phyloP scores from a whole-genome alignment of 2,329 filamentous ascomycete genomes.

The Ophiostoma pallidulum region DNA sequence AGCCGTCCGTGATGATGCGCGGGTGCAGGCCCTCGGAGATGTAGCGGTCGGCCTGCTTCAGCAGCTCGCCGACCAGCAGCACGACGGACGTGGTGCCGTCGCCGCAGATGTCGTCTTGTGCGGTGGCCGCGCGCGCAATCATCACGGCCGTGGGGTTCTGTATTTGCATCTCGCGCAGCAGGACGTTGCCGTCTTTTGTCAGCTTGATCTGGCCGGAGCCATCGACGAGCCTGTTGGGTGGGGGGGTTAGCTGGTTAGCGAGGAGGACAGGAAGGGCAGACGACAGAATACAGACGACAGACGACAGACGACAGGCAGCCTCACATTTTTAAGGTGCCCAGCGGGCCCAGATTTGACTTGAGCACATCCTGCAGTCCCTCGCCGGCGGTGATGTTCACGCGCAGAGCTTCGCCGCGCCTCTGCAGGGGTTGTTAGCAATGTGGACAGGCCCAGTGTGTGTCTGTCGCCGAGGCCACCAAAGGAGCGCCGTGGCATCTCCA shows the following conservation, averaged over 20 bases:
- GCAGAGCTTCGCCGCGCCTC: slow-evolving; percentile 93
- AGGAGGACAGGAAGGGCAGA: not conserved
- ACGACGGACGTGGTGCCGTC: slow-evolving; percentile 97
- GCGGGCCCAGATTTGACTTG: slow-evolving; percentile 88
- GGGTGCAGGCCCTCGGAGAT: slow-evolving; percentile 97
- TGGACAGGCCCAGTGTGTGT: slow-evolving; percentile 21
- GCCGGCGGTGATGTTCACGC: slow-evolving; percentile 93
- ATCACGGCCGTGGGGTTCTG: slow-evolving; percentile 95
- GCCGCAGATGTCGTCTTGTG: slow-evolving; percentile 96
- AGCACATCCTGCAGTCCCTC: slow-evolving; percentile 91
- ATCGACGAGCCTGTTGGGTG: slow-evolving; percentile 49
- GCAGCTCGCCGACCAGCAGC: slow-evolving; percentile 84
- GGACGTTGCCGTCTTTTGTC: slow-evolving; percentile 95
- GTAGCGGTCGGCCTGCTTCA: slow-evolving; percentile 95
- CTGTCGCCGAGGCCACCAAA: slow-evolving; percentile 9
- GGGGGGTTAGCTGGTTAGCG: slow-evolving; percentile 20
- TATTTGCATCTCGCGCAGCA: slow-evolving; percentile 76
- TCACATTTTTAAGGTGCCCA: slow-evolving; percentile 94
- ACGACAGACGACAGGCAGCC: slow-evolving; percentile 2
- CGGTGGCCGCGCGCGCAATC: slow-evolving; percentile 77
- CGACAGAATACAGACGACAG: slow-evolving; percentile 5
- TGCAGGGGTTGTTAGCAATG: slow-evolving; percentile 33
- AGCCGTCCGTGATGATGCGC: slow-evolving; percentile 92
- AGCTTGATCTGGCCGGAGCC: slow-evolving; percentile 86
- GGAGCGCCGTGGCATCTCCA: no score